Conservation (phyloP, 345 rosid genomes). For the Arabidopsis thaliana region TAIR10.1 NC_003074.8:81501-82000, state of each 20-base stretch:
- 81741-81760: too few species aligned
- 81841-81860: background rate
- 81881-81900: background rate
- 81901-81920: background rate
- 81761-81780: too few species aligned
- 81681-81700: background rate
- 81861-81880: background rate
- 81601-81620: slow-evolving; percentile 1
- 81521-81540: background rate
- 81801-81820: too few species aligned
- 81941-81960: slow-evolving; percentile 13
- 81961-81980: background rate
- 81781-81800: too few species aligned
- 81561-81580: background rate
- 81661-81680: background rate
- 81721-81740: too few species aligned
- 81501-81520: background rate
- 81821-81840: background rate
- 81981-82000: background rate
- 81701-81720: background rate
- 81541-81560: background rate
- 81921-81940: background rate
- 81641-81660: background rate
- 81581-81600: slow-evolving; percentile 10
- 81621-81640: slow-evolving; percentile 12